A percentile compares a stretch with the other conserved stretches of the same genome.
These are phyloP conservation scores for Poa pratensis DNA, from an alignment of 176 grass and related monocot species.

Conservation along the genomic window DNA sequence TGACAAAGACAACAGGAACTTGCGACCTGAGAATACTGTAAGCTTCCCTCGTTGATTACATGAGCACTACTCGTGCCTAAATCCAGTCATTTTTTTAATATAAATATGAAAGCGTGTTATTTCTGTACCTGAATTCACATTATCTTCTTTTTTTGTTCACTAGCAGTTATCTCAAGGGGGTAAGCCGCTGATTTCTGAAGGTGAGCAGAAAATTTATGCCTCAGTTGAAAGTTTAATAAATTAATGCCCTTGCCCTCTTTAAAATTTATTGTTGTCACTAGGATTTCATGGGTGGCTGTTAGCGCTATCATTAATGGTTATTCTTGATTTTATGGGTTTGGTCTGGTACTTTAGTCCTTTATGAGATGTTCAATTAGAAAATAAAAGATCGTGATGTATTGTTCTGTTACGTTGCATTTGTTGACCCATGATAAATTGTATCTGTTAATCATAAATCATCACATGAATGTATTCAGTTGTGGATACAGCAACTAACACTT, in stretches of 20 bases:
- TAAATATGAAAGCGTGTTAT: neutral
- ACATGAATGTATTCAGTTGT: constrained; percentile 30
- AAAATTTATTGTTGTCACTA: constrained; percentile 14
- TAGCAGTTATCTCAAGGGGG: constrained; percentile 41
- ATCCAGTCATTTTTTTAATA: neutral
- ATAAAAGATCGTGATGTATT: neutral
- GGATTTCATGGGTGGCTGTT: constrained; percentile 20
- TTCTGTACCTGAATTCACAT: neutral
- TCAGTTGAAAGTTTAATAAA: constrained; percentile 18
- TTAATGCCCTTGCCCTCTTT: neutral
- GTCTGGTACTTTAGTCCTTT: constrained; percentile 16
- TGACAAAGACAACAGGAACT: constrained; percentile 36
- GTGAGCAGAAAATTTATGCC: constrained; percentile 42
- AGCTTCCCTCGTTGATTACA: constrained; percentile 15
- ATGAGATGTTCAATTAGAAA: neutral
- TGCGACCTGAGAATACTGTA: constrained; percentile 44
- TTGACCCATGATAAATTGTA: neutral
- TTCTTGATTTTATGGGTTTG: neutral
- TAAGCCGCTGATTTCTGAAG: constrained; percentile 48
- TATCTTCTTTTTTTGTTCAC: constrained; percentile 6
- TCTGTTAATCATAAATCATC: neutral
- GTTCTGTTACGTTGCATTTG: constrained; percentile 12
- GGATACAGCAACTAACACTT: neutral
- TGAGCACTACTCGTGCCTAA: neutral
- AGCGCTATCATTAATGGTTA: neutral